Evolutionary conservation across 2,329 filamentous ascomycete genomes (phyloP), one percentile per base, ranked within the genome.

Genomic region (Rutstroemia sp.): DNA sequence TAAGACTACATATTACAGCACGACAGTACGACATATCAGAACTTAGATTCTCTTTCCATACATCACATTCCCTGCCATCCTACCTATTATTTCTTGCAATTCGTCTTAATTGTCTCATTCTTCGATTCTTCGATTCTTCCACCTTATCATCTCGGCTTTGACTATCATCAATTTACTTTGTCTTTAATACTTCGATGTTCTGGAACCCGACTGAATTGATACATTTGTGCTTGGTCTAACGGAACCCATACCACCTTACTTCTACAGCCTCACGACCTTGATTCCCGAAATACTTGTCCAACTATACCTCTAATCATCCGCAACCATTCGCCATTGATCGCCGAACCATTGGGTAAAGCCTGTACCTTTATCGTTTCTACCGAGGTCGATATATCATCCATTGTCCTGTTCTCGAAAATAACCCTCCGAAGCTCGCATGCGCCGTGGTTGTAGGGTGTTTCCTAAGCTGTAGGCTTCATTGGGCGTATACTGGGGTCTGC

Each of bases 381-480:
- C 39, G 23, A 45, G 21, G 23, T 38, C 19, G 21, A 38, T 25
- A 27, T 39, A 16, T 19, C 47, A 27, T 51, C 44, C 19, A 19
- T 38, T 30, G 16, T 51, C 53, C 14, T 47, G 39, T 14, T 12
- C 21, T 23, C 16, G 21, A 18, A 37, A 23, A 23, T n/a, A 14
- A 30, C 42, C 16, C 23, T 42, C 45, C 34, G 16, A 41, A 38
- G 30, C 50, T 46, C 53, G 47, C 27, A 56, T 56, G 53, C 47
- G 47, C 47, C 30, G 45, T 42, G 27, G 34, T 4, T 34, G 52
- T 30, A 41, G 48, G 56, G 23, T 46, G 56, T 58, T 23, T 52
- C 46, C 50, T 59, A 56, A 63, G 62, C 60, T 64, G 53, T 56
- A 41, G 51, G 57, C 57, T 41, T 53, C 49, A 45, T 44, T 53